These are phyloP conservation scores for Physaria fendleri DNA, from an alignment of 345 rosid species.

Conservation along the genomic window DNA sequence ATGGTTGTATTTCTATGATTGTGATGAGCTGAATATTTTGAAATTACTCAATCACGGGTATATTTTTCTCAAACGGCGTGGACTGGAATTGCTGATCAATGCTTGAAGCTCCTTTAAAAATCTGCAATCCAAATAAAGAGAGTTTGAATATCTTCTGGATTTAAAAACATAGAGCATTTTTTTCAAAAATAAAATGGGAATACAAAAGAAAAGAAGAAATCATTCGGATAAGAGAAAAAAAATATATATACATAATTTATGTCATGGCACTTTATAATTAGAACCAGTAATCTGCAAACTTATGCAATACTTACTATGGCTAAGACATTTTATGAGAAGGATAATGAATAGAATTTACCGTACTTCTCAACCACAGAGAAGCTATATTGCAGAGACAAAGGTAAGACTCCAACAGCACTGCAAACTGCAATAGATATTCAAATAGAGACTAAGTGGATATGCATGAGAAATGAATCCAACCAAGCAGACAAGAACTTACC, in stretches of 20 bases:
- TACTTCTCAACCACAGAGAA: slow-evolving; percentile 87
- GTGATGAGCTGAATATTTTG: too few species aligned
- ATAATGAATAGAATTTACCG: slow-evolving; percentile 31
- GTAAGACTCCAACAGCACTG: slow-evolving; percentile 98
- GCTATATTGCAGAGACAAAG: slow-evolving; percentile 89
- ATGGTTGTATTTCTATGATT: too few species aligned
- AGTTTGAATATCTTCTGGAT: not conserved
- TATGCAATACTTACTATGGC: not conserved
- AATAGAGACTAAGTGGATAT: slow-evolving; percentile 3
- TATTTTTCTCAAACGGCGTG: slow-evolving; percentile 65
- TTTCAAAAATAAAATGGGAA: too few species aligned
- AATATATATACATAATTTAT: not conserved
- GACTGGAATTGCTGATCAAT: slow-evolving; percentile 80
- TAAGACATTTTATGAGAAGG: slow-evolving; percentile 2
- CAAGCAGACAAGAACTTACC: slow-evolving; percentile 42
- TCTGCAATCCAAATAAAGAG: slow-evolving; percentile 31
- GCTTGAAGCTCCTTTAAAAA: slow-evolving; percentile 93
- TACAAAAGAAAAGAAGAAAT: not conserved
- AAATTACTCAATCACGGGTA: too few species aligned
- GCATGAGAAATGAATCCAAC: slow-evolving; percentile 2
- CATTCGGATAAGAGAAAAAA: not conserved
- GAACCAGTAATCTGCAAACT: not conserved
- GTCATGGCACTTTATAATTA: not conserved
- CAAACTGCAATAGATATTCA: slow-evolving; percentile 56
- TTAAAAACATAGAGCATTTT: not conserved